A percentile compares a stretch with the other conserved stretches of the same genome.
Evolutionary conservation across 192 early-diverging fungal genomes (phyloP).

Genomic region (Phycomyces blakesleeanus): DNA sequence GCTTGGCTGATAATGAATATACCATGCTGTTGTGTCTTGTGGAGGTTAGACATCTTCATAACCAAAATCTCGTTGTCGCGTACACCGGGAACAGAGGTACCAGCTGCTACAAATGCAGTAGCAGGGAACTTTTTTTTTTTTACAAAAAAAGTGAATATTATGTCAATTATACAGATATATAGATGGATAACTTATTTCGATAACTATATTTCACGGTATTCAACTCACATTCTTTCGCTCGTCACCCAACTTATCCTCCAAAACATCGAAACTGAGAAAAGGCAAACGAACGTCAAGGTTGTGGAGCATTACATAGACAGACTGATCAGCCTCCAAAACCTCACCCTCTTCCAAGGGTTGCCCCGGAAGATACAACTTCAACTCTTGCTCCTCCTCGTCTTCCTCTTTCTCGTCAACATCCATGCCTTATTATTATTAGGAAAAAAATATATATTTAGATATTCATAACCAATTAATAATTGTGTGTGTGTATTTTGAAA

Average conservation of each 20-base stretch:
- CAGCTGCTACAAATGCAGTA: constrained; percentile 90
- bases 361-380: constrained; percentile 90
- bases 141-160: constrained; percentile 6
- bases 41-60: constrained; percentile 94
- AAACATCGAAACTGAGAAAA: constrained; percentile 93
- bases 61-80: constrained; percentile 89
- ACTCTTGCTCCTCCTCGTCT: constrained; percentile 53
- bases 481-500: not conserved
- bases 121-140: constrained; percentile 67
- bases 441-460: too few species aligned
- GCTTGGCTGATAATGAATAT: not conserved
- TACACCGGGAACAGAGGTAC: constrained; percentile 81
- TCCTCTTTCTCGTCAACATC: constrained; percentile 55
- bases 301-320: constrained; percentile 97
- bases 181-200: too few species aligned
- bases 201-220: not conserved
- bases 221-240: constrained; percentile 61
- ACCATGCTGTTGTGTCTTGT: constrained; percentile 91
- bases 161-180: too few species aligned
- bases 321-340: constrained; percentile 90
- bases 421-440: constrained; percentile 32
- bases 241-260: constrained; percentile 80
- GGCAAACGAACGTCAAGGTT: constrained; percentile 90
- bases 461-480: not conserved
- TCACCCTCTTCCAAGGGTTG: constrained; percentile 82